These are phyloP conservation scores for Intubia oerlemansii DNA, from an alignment of 2,329 filamentous ascomycete genomes.

Conservation along the genomic window DNA sequence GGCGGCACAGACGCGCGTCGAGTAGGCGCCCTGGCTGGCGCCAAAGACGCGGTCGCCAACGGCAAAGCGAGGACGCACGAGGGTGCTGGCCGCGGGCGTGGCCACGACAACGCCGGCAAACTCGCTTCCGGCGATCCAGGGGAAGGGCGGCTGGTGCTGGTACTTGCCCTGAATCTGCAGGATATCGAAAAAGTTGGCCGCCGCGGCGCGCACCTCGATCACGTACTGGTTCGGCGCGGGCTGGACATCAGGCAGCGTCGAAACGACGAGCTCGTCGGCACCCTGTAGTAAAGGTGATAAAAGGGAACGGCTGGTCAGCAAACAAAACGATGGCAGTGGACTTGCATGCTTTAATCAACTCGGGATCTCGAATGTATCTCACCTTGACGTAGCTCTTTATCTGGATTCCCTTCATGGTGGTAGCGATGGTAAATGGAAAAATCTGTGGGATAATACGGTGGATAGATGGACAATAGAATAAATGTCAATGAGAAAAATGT, in stretches of 20 bases:
- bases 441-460: no score
- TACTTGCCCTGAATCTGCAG: slow-evolving; percentile 93
- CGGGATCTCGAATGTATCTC: background rate
- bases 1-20: slow-evolving; percentile 45
- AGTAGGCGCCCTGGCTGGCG: slow-evolving; percentile 67
- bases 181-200: slow-evolving; percentile 94
- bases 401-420: slow-evolving; percentile 15
- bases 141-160: slow-evolving; percentile 72
- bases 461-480: no score
- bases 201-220: slow-evolving; percentile 67
- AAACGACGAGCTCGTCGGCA: slow-evolving; percentile 58
- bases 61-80: slow-evolving; percentile 35
- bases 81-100: slow-evolving; percentile 26
- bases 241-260: slow-evolving; percentile 50
- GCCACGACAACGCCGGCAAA: slow-evolving; percentile 63
- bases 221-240: slow-evolving; percentile 60
- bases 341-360: background rate
- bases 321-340: background rate
- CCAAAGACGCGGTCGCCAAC: slow-evolving; percentile 74
- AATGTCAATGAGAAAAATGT: no score
- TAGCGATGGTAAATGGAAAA: background rate
- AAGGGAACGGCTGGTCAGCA: no score
- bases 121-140: slow-evolving; percentile 73
- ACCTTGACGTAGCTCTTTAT: slow-evolving; percentile 16
- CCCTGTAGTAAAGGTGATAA: no score